Percentiles rank a stretch among this genome's conserved stretches.
Evolutionary conservation across 169 alveolate genomes (phyloP).

Genomic region (Plasmodium chabaudi): DNA sequence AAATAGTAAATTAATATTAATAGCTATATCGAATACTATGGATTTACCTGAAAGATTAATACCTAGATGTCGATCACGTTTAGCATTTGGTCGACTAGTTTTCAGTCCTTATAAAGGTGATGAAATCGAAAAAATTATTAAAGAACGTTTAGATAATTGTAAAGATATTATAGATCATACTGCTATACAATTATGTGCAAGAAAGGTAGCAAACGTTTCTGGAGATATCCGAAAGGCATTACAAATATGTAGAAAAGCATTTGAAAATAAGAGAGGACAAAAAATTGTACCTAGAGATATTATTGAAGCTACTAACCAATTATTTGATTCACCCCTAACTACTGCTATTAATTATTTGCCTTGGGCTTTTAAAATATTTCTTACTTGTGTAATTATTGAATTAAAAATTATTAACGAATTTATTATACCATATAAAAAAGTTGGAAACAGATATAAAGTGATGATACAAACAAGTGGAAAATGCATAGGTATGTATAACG

Average conservation of each 20-base stretch:
- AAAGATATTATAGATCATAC: conserved; percentile 72
- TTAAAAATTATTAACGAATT: conserved; percentile 78
- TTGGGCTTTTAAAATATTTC: conserved; percentile 78
- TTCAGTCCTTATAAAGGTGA: conserved; percentile 89
- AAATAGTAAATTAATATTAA: conserved; percentile 84
- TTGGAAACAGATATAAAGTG: conserved; percentile 78
- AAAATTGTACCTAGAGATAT: conserved; percentile 80
- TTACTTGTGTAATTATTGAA: conserved; percentile 80
- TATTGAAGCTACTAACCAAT: conserved; percentile 82
- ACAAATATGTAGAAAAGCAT: conserved; percentile 85
- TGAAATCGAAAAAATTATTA: conserved; percentile 83
- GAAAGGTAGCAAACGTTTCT: conserved; percentile 86
- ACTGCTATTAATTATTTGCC: conserved; percentile 79
- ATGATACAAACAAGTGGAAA: conserved; percentile 81
- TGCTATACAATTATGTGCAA: conserved; percentile 87
- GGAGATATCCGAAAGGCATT: conserved; percentile 89
- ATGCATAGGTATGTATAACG: conserved; percentile 72
- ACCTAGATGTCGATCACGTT: conserved; percentile 84
- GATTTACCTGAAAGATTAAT: conserved; percentile 88
- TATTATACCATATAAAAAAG: conserved; percentile 80
- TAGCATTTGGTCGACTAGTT: conserved; percentile 86
- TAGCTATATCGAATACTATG: conserved; percentile 90
- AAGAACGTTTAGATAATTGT: conserved; percentile 71
- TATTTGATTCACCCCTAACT: conserved; percentile 81
- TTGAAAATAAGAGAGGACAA: conserved; percentile 78